These are phyloP conservation scores for Dothideomycetidae sp. DNA, from an alignment of 2,329 filamentous ascomycete genomes.

Conservation along the genomic window DNA sequence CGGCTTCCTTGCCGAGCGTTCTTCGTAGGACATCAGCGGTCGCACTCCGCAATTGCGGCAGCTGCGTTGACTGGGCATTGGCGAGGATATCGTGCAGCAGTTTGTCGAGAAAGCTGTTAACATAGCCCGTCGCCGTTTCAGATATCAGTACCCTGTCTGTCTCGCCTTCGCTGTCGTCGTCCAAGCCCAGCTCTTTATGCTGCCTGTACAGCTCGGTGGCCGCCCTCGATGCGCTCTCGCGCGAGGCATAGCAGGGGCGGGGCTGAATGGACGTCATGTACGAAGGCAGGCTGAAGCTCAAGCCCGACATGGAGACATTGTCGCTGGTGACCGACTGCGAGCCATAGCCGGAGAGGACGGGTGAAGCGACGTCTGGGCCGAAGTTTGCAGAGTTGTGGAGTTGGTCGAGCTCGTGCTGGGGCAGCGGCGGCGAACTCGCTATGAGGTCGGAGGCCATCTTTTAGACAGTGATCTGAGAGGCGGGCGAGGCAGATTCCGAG, in stretches of 20 bases:
- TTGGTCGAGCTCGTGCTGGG: slow-evolving; percentile 7
- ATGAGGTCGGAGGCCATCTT: slow-evolving; percentile 9
- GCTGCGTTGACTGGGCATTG: slow-evolving; percentile 60
- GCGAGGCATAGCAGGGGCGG: slow-evolving; percentile 72
- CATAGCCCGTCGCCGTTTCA: slow-evolving; percentile 54
- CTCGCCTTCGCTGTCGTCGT: slow-evolving; percentile 47
- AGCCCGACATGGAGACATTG: slow-evolving; percentile 5
- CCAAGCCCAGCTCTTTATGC: slow-evolving; percentile 52
- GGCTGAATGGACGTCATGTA: slow-evolving; percentile 37
- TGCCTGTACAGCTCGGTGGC: slow-evolving; percentile 77
- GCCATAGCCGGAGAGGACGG: slow-evolving; percentile 6
- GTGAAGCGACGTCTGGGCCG: slow-evolving; percentile 2
- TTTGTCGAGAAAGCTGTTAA: slow-evolving; percentile 90
- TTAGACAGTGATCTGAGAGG: slow-evolving; percentile 3
- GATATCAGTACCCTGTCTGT: slow-evolving; percentile 54
- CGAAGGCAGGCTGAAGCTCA: slow-evolving; percentile 1
- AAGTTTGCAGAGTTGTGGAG: slow-evolving; percentile 7
- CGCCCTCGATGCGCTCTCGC: slow-evolving; percentile 77
- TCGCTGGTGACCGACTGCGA: slow-evolving; percentile 8
- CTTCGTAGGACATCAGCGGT: slow-evolving; percentile 79
- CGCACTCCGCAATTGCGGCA: slow-evolving; percentile 63
- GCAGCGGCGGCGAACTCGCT: slow-evolving; percentile 7
- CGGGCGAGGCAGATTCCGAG: slow-evolving; percentile 7
- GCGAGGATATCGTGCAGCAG: slow-evolving; percentile 83
- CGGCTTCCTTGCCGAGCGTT: slow-evolving; percentile 72